Base-by-base conservation (phyloP, 139 green algal genomes). In the Chlamydomonas sphaeroides region DNA sequence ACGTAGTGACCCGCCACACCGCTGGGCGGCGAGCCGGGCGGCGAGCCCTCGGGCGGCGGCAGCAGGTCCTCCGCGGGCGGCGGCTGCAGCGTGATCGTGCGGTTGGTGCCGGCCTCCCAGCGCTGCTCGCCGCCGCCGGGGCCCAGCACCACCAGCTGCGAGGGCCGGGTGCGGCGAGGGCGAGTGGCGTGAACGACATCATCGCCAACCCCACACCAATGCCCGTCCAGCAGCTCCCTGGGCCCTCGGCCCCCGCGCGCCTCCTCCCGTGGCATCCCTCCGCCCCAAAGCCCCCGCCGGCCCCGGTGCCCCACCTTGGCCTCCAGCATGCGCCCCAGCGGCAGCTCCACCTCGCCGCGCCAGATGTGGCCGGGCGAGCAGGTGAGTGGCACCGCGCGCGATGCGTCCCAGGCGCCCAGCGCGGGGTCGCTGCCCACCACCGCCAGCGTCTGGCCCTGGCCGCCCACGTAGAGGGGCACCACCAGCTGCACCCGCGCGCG, bases 291-390 rank as follows among this genome's bases (percentile, higher is more conserved):
- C n/a, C n/a, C n/a, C n/a, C n/a, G n/a, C n/a, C n/a, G n/a, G n/a
- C n/a, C n/a, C n/a, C n/a, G n/a, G n/a, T 21, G n/a, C 36, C 75
- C 15, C 51, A 86, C 80, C 70, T 86, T 81, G 17, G 61, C 80
- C 48, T 71, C 80, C 41, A 77, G 48, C 59, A 81, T 59, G 17
- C 5, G n/a, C 28, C 57, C 42, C 48, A 81, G 62, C 42, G 62
- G 72, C 62, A 82, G 71, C 80, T 79, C 75, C 80, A 77, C 75
- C 80, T 86, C 70, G 35, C 63, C 62, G 10, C 61, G 71, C 80
- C 61, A 82, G 63, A 71, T 79, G 70, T 86, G 68, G 2, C 70
- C 85, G 48, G 79, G 56, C 14, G 70, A 72, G 78, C 79, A 81
- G 18, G 11, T 69, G 53, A 89, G 72, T 45, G 61, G 28, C 53